phyloP scores from a whole-genome alignment of 805 yeast genomes.

The Candida coleopterorum region DNA sequence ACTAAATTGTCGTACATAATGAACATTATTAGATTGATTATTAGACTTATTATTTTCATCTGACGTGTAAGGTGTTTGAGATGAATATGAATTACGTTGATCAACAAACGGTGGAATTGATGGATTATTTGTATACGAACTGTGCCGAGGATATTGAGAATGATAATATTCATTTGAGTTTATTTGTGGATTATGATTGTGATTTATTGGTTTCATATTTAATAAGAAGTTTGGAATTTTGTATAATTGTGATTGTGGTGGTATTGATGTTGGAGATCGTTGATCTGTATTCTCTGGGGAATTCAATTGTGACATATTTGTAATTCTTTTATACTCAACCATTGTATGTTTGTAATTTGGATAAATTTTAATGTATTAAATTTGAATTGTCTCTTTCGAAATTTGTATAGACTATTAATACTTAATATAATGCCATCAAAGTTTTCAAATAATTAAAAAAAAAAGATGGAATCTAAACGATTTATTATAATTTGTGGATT shows the following conservation, averaged over 20 bases:
- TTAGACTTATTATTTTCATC: neutral
- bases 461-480: no score
- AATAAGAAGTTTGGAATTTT: no score
- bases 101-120: neutral
- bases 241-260: no score
- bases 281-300: no score
- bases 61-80: neutral
- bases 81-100: neutral
- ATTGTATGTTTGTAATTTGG: neutral
- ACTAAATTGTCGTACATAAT: constrained; percentile 3
- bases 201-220: neutral
- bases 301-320: no score
- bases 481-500: no score
- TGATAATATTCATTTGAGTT: neutral
- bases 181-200: neutral
- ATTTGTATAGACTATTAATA: no score
- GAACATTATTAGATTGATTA: neutral
- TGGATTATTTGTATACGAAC: neutral
- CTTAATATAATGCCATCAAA: no score
- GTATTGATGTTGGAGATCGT: no score
- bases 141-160: neutral
- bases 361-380: no score
- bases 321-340: constrained; percentile 3
- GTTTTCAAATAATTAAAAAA: no score
- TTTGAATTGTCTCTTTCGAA: no score